A percentile compares a stretch with the other conserved stretches of the same genome.
These are phyloP conservation scores for Nicotiana tomentosiformis DNA, from an alignment of 257 asterid genomes.

Conservation along the genomic window DNA sequence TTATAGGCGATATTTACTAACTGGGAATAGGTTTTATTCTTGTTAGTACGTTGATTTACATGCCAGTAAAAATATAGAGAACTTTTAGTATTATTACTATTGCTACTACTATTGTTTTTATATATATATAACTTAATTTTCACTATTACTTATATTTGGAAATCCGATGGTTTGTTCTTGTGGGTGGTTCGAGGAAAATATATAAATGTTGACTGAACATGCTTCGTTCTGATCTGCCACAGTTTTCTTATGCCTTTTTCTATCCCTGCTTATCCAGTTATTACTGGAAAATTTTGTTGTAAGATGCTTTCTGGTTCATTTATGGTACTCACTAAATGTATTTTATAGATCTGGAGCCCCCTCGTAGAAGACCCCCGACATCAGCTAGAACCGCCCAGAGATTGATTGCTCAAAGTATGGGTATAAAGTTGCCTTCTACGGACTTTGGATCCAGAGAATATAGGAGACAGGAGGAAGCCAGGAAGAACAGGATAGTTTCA, in stretches of 20 bases:
- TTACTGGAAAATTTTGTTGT: neutral
- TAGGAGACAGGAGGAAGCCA: conserved; percentile 67
- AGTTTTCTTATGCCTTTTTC: neutral
- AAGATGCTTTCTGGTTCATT: neutral
- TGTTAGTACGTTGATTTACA: too few relatives aligned
- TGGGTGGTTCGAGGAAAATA: too few relatives aligned
- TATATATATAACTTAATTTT: too few relatives aligned
- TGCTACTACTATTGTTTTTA: too few relatives aligned
- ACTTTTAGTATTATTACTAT: too few relatives aligned
- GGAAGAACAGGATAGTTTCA: conserved; percentile 58
- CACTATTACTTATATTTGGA: too few relatives aligned
- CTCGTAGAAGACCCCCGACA: conserved; percentile 85
- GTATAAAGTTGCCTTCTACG: conserved; percentile 58
- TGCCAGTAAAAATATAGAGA: too few relatives aligned
- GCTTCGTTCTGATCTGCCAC: neutral
- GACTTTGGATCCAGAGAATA: conserved; percentile 50
- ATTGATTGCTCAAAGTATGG: conserved; percentile 82
- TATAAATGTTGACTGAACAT: neutral
- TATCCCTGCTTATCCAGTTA: neutral
- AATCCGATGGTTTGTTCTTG: too few relatives aligned
- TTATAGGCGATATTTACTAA: too few relatives aligned
- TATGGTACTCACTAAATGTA: neutral
- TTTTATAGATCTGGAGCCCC: conserved; percentile 76
- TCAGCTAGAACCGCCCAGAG: conserved; percentile 89
- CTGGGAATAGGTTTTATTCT: too few relatives aligned